phyloP scores from a whole-genome alignment of 169 alveolate genomes.

The Plasmodium vivax region DNA sequence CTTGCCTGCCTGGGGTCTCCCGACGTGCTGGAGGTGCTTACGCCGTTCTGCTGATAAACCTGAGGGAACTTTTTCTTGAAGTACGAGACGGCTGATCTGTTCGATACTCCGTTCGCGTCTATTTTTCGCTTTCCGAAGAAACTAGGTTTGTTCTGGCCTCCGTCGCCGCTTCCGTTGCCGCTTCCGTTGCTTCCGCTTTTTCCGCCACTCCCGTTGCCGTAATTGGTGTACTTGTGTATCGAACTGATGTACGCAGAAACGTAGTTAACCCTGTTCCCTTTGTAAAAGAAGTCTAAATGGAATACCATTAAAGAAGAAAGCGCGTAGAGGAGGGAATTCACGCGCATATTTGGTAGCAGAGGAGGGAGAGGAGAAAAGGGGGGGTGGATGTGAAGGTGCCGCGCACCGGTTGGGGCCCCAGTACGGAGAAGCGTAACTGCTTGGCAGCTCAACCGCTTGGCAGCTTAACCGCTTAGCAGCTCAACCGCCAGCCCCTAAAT shows the following conservation, averaged over 20 bases:
- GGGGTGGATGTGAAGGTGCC: background rate
- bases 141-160: background rate
- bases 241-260: slow-evolving; percentile 21
- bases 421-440: background rate
- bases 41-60: background rate
- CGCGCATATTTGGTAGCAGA: slow-evolving; percentile 28
- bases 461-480: background rate
- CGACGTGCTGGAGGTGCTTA: background rate
- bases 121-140: background rate
- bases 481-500: background rate
- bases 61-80: background rate
- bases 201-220: background rate
- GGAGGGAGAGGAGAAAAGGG: background rate
- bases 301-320: slow-evolving; percentile 33
- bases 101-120: background rate
- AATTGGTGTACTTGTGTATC: background rate
- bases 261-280: slow-evolving; percentile 25
- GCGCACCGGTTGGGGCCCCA: slow-evolving; percentile 1
- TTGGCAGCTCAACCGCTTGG: background rate
- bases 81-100: background rate
- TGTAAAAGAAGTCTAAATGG: slow-evolving; percentile 36
- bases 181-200: background rate
- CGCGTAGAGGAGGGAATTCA: slow-evolving; percentile 18
- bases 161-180: background rate
- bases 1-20: background rate